phyloP scores from a whole-genome alignment of 345 rosid genomes.

The Microcos paniculata region DNA sequence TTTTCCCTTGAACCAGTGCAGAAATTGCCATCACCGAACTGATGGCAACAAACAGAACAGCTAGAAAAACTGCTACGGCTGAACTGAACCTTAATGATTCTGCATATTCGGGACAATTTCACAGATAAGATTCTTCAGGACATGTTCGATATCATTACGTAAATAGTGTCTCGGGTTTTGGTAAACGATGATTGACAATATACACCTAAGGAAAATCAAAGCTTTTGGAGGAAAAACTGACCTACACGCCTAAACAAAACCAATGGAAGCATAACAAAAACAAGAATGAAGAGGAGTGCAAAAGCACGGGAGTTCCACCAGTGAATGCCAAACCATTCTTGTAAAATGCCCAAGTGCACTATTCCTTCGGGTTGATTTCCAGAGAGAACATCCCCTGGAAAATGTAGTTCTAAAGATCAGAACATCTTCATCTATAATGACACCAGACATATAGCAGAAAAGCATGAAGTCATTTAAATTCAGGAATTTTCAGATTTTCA shows the following conservation, averaged over 20 bases:
- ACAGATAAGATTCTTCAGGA: not conserved
- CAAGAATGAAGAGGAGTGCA: conserved; percentile 49
- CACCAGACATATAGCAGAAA: not conserved
- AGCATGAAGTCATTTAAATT: not conserved
- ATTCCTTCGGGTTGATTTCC: conserved; percentile 56
- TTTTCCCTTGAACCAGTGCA: conserved; percentile 59
- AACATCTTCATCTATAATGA: not conserved
- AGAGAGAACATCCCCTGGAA: conserved; percentile 70
- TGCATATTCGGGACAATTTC: conserved; percentile 28
- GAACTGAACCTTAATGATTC: conserved; percentile 67
- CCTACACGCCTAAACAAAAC: conserved; percentile 62
- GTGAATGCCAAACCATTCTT: conserved; percentile 77
- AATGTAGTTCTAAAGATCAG: not conserved
- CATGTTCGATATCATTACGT: not conserved
- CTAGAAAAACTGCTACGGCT: conserved; percentile 60
- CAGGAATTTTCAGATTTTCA: not conserved
- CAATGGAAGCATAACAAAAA: conserved; percentile 63
- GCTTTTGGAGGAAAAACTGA: conserved; percentile 16
- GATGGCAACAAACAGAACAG: conserved; percentile 63
- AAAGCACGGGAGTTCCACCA: conserved; percentile 84
- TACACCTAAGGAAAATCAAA: not conserved
- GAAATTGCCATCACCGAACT: conserved; percentile 62
- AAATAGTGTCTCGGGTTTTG: not conserved
- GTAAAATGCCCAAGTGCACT: conserved; percentile 70
- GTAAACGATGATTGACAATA: too few species aligned